phyloP scores from a whole-genome alignment of 306 rosid genomes.

The Begonia loranthoides region DNA sequence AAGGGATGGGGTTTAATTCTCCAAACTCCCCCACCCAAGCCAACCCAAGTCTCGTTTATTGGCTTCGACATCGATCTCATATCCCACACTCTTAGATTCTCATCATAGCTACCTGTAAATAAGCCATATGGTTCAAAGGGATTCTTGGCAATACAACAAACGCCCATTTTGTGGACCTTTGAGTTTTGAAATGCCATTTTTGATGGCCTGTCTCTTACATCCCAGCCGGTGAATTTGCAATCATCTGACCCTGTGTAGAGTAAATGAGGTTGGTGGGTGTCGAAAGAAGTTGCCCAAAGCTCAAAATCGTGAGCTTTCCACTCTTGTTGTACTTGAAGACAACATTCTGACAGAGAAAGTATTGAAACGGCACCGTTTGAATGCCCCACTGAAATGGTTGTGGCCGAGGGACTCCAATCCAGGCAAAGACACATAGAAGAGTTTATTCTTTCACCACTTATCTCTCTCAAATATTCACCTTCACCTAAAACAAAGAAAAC shows the following conservation, averaged over 20 bases:
- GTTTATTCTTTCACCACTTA: constrained; percentile 36
- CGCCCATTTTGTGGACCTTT: constrained; percentile 75
- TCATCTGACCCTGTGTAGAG: constrained; percentile 81
- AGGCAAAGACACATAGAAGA: constrained; percentile 68
- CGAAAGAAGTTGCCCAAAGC: constrained; percentile 76
- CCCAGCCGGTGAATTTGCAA: constrained; percentile 83
- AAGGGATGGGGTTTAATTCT: constrained; percentile 71
- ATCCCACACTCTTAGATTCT: constrained; percentile 72
- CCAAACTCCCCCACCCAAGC: constrained; percentile 93
- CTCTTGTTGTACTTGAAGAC: constrained; percentile 33
- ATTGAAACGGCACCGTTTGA: constrained; percentile 65
- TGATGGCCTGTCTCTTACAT: constrained; percentile 54
- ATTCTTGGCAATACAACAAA: constrained; percentile 63
- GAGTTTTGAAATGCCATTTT: constrained; percentile 52
- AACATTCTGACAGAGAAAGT: constrained; percentile 45
- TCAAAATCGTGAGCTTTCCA: constrained; percentile 96
- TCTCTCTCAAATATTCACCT: constrained; percentile 42
- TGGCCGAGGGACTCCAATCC: constrained; percentile 72
- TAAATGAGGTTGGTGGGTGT: constrained; percentile 63
- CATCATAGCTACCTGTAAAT: constrained; percentile 78
- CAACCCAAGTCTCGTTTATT: constrained; percentile 39
- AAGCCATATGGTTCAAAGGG: constrained; percentile 42
- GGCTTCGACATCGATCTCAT: constrained; percentile 66
- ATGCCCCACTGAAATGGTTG: constrained; percentile 59
- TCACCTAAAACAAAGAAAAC: constrained; percentile 13